Conservation (phyloP, 2,329 filamentous ascomycete species). For the Beauveria sp. region DNA sequence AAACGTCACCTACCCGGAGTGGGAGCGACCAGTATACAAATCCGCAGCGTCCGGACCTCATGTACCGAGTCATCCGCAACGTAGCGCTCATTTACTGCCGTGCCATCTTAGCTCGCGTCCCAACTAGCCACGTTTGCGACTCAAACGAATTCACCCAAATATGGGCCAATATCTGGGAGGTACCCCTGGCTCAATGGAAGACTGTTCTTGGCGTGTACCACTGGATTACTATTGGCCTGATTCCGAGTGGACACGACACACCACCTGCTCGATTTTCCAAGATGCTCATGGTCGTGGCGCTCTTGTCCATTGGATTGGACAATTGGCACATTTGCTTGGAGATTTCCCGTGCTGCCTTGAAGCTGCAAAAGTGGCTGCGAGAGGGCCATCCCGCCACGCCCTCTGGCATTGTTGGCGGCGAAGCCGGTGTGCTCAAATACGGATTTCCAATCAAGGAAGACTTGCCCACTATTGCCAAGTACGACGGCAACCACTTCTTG, state of each 20-base stretch:
- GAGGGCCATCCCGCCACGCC: constrained; percentile 14
- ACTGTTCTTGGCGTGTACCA: constrained; percentile 39
- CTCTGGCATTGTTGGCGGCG: constrained; percentile 3
- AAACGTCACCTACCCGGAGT: constrained; percentile 5
- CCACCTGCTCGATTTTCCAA: constrained; percentile 38
- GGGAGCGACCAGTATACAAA: constrained; percentile 14
- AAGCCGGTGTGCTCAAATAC: constrained; percentile 5
- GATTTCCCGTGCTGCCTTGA: constrained; percentile 28
- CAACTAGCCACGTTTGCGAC: constrained; percentile 33
- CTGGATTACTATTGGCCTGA: constrained; percentile 38
- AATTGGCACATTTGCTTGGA: constrained; percentile 39
- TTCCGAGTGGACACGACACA: constrained; percentile 30
- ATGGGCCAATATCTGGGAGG: constrained; percentile 40
- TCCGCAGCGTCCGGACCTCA: constrained; percentile 26
- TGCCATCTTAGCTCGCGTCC: constrained; percentile 34
- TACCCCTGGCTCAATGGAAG: constrained; percentile 39
- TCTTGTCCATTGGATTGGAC: constrained; percentile 39
- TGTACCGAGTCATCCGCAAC: constrained; percentile 40
- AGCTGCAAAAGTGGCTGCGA: constrained; percentile 36
- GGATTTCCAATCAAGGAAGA: constrained; percentile 11
- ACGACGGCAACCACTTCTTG: constrained; percentile 8
- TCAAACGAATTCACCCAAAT: constrained; percentile 32
- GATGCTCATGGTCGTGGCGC: constrained; percentile 34
- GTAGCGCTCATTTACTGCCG: constrained; percentile 40
- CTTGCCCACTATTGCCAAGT: constrained; percentile 6